Evolutionary conservation across 148 eudicot species (phyloP).

Genomic region (Euryodendron excelsum): DNA sequence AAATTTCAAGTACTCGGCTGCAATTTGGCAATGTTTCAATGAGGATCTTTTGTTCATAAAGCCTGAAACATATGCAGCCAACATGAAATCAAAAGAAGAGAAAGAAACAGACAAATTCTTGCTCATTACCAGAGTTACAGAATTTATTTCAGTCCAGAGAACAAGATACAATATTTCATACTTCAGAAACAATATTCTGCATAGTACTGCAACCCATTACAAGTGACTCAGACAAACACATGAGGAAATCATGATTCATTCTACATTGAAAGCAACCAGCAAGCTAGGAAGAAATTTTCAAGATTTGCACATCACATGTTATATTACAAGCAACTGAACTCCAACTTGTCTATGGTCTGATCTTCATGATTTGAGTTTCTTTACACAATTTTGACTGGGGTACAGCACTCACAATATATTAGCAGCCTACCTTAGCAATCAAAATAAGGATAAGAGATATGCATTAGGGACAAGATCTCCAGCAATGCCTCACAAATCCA

Average conservation of each 20-base stretch:
- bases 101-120: background rate
- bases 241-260: background rate
- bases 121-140: background rate
- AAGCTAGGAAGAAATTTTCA: background rate
- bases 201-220: background rate
- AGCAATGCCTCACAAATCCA: background rate
- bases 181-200: background rate
- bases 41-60: background rate
- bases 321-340: background rate
- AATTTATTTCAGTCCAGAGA: background rate
- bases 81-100: too few relatives aligned
- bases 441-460: background rate
- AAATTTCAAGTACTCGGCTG: background rate
- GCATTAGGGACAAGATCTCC: background rate
- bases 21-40: constrained; percentile 4
- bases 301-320: background rate
- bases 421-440: background rate
- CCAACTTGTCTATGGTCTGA: background rate
- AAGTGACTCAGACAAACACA: background rate
- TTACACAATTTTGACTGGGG: background rate
- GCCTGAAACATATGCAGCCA: constrained; percentile 7
- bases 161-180: too few relatives aligned
- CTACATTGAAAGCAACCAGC: background rate
- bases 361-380: background rate
- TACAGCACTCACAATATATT: background rate